These are phyloP conservation scores for Talaromyces borbonicus DNA, from an alignment of 495 filamentous ascomycete species.

Conservation along the genomic window DNA sequence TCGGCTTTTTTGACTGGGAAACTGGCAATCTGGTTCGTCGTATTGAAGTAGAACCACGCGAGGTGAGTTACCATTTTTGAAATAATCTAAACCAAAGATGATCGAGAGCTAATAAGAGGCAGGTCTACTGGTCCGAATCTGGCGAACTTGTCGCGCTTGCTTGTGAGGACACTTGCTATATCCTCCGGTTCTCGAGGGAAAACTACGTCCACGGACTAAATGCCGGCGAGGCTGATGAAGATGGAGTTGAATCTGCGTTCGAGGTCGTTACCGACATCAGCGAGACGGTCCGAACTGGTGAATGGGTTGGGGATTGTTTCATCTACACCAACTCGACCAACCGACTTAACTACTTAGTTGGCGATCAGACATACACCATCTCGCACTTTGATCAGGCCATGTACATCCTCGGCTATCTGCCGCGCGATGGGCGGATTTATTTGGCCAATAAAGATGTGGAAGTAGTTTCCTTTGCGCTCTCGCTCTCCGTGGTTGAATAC, in stretches of 20 bases:
- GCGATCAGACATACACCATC: constrained; percentile 97
- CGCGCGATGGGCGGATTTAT: constrained; percentile 87
- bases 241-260: constrained; percentile 95
- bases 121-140: constrained; percentile 96
- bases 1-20: constrained; percentile 95
- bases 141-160: constrained; percentile 89
- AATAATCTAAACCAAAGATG: not conserved
- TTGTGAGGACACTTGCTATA: constrained; percentile 92
- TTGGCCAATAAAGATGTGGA: constrained; percentile 91
- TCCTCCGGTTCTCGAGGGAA: constrained; percentile 82
- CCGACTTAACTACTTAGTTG: constrained; percentile 95
- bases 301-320: constrained; percentile 98
- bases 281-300: constrained; percentile 86
- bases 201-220: constrained; percentile 75
- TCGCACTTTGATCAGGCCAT: constrained; percentile 91
- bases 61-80: constrained; percentile 33
- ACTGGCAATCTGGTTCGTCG: constrained; percentile 79
- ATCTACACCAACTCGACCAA: constrained; percentile 97
- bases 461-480: constrained; percentile 82
- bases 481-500: constrained; percentile 91
- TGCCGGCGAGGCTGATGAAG: constrained; percentile 75
- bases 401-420: constrained; percentile 93
- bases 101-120: constrained; percentile 11
- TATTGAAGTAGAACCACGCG: constrained; percentile 89
- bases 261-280: constrained; percentile 92